Conservation (phyloP, 2,329 filamentous ascomycete genomes). For the Pezicula rhizophila region DNA sequence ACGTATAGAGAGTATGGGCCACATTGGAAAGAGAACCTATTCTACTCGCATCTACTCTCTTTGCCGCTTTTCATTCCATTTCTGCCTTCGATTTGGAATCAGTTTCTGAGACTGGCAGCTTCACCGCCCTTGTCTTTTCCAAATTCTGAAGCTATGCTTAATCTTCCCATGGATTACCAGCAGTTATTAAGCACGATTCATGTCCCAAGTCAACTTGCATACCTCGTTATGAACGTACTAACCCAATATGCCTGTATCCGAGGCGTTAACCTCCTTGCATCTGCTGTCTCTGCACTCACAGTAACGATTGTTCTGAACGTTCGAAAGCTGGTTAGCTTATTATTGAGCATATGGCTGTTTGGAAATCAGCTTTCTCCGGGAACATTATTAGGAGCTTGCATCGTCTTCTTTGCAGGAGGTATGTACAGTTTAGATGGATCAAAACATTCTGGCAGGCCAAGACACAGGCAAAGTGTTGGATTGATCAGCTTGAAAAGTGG, state of each 20-base stretch:
- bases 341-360: slow-evolving; percentile 91
- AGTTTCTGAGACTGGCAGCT: slow-evolving; percentile 56
- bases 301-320: slow-evolving; percentile 97
- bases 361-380: slow-evolving; percentile 73
- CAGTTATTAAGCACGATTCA: slow-evolving; percentile 28
- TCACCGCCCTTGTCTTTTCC: slow-evolving; percentile 55
- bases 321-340: slow-evolving; percentile 82
- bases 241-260: slow-evolving; percentile 95
- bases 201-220: slow-evolving; percentile 65
- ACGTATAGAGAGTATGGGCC: slow-evolving; percentile 81
- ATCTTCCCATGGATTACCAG: slow-evolving; percentile 33
- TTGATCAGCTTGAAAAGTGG: slow-evolving; percentile 11
- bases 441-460: slow-evolving; percentile 30
- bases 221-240: slow-evolving; percentile 68
- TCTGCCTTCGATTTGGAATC: slow-evolving; percentile 54
- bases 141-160: slow-evolving; percentile 15
- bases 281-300: slow-evolving; percentile 82
- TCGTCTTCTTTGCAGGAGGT: slow-evolving; percentile 89
- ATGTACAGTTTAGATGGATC: slow-evolving; percentile 72
- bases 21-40: slow-evolving; percentile 92
- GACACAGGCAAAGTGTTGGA: slow-evolving; percentile 21
- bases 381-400: slow-evolving; percentile 71
- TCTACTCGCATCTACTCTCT: slow-evolving; percentile 79
- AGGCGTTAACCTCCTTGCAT: slow-evolving; percentile 89
- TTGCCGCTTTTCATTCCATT: slow-evolving; percentile 73